Conservation (phyloP, 495 filamentous ascomycete species). For the Penicillium crystallinum region DNA sequence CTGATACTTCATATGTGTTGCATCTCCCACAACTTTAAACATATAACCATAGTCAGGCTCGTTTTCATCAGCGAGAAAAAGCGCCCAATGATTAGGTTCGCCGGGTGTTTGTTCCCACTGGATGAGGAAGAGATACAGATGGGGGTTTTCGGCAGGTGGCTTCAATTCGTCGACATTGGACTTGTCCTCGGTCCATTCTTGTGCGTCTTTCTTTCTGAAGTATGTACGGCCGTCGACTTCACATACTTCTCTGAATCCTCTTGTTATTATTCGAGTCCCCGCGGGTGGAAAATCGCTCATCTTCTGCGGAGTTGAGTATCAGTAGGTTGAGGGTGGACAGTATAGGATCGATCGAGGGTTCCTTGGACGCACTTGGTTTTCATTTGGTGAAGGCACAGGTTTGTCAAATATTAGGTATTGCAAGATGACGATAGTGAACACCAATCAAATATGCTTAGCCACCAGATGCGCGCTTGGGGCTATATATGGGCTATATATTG, state of each 20-base stretch:
- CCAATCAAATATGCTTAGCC: not conserved
- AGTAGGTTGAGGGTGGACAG: not conserved
- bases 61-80: constrained; percentile 19
- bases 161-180: not conserved
- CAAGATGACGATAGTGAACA: not conserved
- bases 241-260: constrained; percentile 18
- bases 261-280: constrained; percentile 2
- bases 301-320: not conserved
- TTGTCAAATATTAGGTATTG: not conserved
- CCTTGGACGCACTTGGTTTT: not conserved
- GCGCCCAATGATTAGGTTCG: constrained; percentile 21
- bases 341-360: not conserved
- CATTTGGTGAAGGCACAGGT: not conserved
- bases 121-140: constrained; percentile 20
- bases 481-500: not conserved
- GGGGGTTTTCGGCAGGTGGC: not conserved
- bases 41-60: constrained; percentile 4
- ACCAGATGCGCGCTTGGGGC: no score
- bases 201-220: constrained; percentile 4
- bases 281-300: constrained; percentile 6
- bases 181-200: constrained; percentile 7
- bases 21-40: constrained; percentile 22
- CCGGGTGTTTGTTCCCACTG: constrained; percentile 11
- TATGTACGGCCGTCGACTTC: constrained; percentile 16
- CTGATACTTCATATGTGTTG: constrained; percentile 19